phyloP scores from a whole-genome alignment of 768 basidiomycete species.

The Tulasnella sp. region DNA sequence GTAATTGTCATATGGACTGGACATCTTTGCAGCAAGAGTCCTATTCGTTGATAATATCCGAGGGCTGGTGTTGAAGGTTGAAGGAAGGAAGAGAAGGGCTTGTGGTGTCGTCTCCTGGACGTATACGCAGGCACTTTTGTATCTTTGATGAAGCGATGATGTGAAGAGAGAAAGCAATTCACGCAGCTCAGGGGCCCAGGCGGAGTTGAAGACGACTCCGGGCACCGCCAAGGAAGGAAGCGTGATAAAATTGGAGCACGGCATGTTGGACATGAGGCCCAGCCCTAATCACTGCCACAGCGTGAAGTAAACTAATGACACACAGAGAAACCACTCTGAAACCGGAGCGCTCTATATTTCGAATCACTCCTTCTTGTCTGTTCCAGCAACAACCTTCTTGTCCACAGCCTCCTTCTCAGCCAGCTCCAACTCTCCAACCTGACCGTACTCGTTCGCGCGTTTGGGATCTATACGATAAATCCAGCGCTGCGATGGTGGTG shows the following conservation, averaged over 20 bases:
- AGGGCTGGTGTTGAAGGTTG: no score
- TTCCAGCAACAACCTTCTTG: constrained; percentile 18
- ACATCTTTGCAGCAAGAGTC: not conserved
- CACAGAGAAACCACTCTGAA: not conserved
- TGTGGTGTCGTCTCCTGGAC: no score
- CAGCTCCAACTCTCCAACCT: constrained; percentile 35
- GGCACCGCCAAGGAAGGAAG: not conserved
- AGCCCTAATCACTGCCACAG: not conserved
- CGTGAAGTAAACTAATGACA: not conserved
- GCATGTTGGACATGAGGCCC: not conserved
- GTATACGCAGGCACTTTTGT: not conserved
- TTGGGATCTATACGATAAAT: constrained; percentile 94
- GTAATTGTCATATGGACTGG: constrained; percentile 21
- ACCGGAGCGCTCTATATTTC: not conserved
- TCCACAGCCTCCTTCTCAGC: constrained; percentile 17
- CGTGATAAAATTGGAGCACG: not conserved
- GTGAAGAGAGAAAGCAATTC: no score
- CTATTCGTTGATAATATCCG: no score
- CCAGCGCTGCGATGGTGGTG: constrained; percentile 55
- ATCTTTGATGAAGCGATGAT: not conserved
- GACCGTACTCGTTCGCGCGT: constrained; percentile 93
- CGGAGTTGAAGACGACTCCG: not conserved
- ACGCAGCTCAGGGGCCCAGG: no score
- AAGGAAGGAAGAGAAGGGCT: no score
- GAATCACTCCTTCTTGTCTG: constrained; percentile 15